Base-by-base conservation (phyloP, 331 rosid genomes). In the Malus hybrid region DNA sequence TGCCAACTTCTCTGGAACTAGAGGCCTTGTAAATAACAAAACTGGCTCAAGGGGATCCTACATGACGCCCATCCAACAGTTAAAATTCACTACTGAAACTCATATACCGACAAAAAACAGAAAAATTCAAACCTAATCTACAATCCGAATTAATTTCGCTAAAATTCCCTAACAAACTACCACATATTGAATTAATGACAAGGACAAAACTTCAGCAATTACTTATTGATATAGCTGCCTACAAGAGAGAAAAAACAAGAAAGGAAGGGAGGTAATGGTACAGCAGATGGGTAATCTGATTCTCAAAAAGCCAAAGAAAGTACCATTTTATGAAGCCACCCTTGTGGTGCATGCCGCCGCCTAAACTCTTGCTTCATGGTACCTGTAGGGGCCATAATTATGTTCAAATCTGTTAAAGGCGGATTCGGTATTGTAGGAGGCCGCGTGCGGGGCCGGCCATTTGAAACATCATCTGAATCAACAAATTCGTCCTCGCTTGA, bases 1-100 rank as follows among this genome's bases (percentile, higher is more conserved):
- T 39, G 89, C 92, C 80, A 93, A 79, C 84, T 91, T 93, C 12
- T 89, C 97, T 71, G 98, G 90, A 81, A 93, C 79, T 68, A 93
- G 63, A 72, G 97, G 98, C 72, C 83, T 89, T 32, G 96, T 85
- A 82, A 93, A 93, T 82, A 93, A 71, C 80, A 93, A 74, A 73
- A 93, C 90, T 58, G 98, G 98, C 77, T 93, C 98, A 46, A 77
- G 90, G 44, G 98, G 97, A 86, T 93, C 98, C 98, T 93, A 89
- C 88, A 90, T 81, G 24, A 78, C 67, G 26, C 69, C 69, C 76
- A 76, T 72, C 61, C 24, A 68, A 79, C 24, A 70, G 48, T 75
- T 83, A 58, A 78, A 73, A 74, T 42, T 50, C 32, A 46, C 29
- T 28, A 18, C 50, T 50, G 57, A 63, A 57, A 50, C 29, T 55